phyloP scores from a whole-genome alignment of 2,329 filamentous ascomycete species.

The Aureobasidium leucospermi region DNA sequence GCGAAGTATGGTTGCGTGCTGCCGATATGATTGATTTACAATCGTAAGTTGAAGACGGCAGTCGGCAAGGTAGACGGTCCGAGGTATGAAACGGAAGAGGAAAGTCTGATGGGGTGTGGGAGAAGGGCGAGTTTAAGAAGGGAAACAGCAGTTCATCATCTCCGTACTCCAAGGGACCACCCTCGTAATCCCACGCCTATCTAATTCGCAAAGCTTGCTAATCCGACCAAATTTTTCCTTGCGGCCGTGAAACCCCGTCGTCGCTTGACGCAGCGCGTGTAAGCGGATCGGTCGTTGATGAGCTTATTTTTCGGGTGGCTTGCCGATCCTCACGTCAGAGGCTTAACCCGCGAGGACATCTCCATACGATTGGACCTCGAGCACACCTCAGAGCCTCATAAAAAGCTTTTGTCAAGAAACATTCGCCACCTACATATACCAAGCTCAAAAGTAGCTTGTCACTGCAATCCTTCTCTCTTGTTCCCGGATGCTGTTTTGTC shows the following conservation, averaged over 20 bases:
- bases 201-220: not conserved
- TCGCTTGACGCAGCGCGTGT: not conserved
- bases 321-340: not conserved
- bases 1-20: not conserved
- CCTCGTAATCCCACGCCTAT: not conserved
- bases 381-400: not conserved
- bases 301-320: not conserved
- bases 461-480: not conserved
- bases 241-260: not conserved
- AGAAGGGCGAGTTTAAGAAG: not conserved
- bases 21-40: not conserved
- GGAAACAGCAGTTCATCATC: not conserved
- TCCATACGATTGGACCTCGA: not conserved
- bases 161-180: not conserved
- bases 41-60: not conserved
- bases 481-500: not conserved
- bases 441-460: not conserved
- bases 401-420: not conserved
- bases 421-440: not conserved
- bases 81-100: not conserved
- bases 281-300: not conserved
- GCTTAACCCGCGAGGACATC: not conserved
- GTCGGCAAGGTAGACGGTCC: not conserved
- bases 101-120: not conserved
- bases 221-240: slow-evolving; percentile 7